Base-by-base conservation (phyloP, 2,329 filamentous ascomycete genomes). In the Sclerotinia glacialis region DNA sequence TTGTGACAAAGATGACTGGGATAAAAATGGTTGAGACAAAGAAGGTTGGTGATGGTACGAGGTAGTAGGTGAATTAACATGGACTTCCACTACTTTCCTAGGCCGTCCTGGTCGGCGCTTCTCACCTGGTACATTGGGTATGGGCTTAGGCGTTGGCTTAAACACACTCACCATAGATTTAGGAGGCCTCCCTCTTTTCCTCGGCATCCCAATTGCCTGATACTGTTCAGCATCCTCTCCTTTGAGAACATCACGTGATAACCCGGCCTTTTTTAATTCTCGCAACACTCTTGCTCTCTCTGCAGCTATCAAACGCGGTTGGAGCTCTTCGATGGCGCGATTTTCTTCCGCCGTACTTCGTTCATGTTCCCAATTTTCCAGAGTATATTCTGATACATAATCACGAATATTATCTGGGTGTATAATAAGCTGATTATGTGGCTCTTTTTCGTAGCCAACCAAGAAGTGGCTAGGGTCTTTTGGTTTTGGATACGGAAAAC, bases 331-430 rank as follows among this genome's bases (percentile, higher is more conserved):
- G 49, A 69, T 60, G 18, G 65, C 52, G 11, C 64, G 50, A 21
- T 61, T 63, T 16, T 69, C 61, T 50, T 55, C 56, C 23, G 64
- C 40, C 5, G 67, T 55, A 6, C 65, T 65, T 37, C 71, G 76
- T 2, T 77, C 73, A 64, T 79, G 81, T 69, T 87, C 85, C 78
- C 82, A 89, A 0, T 85, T 79, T 73, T 89, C 86, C 3, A 87
- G 71, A 12, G 79, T 80, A 14, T 79, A 77, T 2, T 83, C 82
- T 0, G 86, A 87, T 9, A 89, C 85, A 69, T 86, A 88, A 42
- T 88, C 82, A 16, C 83, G 78, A 7, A 86, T 70, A 8, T 79
- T 68, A 76, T 79, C 65, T 78, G 80, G 78, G 71, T 81, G 72
- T 70, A 89, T 78, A 2, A 84, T 76, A 67, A 88, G 86, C 60